These are phyloP conservation scores for Hyphopichia buzzinii DNA, from an alignment of 1,139 yeast species.

Conservation along the genomic window DNA sequence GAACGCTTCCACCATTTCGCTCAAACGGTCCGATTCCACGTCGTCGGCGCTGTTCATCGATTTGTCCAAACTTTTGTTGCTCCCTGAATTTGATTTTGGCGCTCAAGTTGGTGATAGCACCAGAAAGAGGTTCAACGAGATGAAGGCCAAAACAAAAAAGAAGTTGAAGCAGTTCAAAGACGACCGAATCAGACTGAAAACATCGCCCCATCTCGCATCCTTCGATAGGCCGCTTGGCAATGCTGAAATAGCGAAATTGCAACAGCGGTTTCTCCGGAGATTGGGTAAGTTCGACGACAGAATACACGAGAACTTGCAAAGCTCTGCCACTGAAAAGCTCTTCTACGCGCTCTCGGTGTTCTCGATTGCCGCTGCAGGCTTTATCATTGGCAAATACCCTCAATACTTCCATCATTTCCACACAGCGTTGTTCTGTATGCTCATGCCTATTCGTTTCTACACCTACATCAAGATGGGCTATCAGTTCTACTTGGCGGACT, in stretches of 20 bases:
- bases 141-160: constrained; percentile 37
- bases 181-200: constrained; percentile 12
- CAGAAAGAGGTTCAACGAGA: constrained; percentile 31
- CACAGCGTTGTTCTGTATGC: constrained; percentile 54
- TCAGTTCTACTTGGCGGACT: constrained; percentile 88
- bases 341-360: constrained; percentile 77
- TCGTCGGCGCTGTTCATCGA: constrained; percentile 38
- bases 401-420: constrained; percentile 74
- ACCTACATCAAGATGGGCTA: constrained; percentile 76
- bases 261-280: constrained; percentile 31
- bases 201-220: constrained; percentile 1
- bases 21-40: constrained; percentile 29
- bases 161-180: constrained; percentile 24
- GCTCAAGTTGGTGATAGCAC: constrained; percentile 39
- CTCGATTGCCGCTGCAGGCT: constrained; percentile 68
- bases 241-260: constrained; percentile 28
- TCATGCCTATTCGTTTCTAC: constrained; percentile 84
- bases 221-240: constrained; percentile 9
- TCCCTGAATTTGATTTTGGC: constrained; percentile 47
- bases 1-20: neutral
- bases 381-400: constrained; percentile 76
- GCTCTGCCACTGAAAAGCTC: constrained; percentile 73
- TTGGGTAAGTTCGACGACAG: constrained; percentile 59
- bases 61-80: constrained; percentile 34
- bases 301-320: constrained; percentile 46